Conservation (phyloP, 176 grass and related monocot genomes). For the Cenchrus purpureus region DNA sequence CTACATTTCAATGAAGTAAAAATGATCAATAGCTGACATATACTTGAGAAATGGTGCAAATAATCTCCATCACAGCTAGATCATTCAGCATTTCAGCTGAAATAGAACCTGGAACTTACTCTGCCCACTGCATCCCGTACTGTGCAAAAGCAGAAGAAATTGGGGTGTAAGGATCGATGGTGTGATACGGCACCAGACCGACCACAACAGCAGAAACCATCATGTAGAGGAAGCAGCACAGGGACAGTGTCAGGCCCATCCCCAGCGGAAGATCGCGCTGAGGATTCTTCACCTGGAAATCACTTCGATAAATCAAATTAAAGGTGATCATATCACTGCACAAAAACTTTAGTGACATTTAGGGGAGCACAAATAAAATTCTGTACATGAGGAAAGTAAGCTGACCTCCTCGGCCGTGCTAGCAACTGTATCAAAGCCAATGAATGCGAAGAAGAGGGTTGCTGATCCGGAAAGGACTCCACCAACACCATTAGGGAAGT, state of each 20-base stretch:
- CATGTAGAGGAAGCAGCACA: constrained; percentile 94
- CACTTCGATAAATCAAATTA: constrained; percentile 32
- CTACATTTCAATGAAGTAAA: constrained; percentile 44
- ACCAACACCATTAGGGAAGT: constrained; percentile 74
- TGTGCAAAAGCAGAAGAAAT: constrained; percentile 75
- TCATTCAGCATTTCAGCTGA: constrained; percentile 21
- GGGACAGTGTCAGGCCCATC: constrained; percentile 63
- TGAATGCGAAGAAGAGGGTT: constrained; percentile 90
- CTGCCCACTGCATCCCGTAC: constrained; percentile 79
- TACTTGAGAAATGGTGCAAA: neutral
- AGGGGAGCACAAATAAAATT: constrained; percentile 15
- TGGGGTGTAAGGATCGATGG: constrained; percentile 82
- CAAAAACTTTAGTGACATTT: constrained; percentile 17
- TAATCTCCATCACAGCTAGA: neutral
- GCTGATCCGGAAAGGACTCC: constrained; percentile 83
- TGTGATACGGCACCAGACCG: constrained; percentile 78
- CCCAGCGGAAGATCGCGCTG: constrained; percentile 82
- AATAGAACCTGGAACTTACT: constrained; percentile 56
- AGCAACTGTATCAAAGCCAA: constrained; percentile 86
- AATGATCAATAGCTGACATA: constrained; percentile 16
- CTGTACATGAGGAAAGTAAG: constrained; percentile 12
- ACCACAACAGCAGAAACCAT: constrained; percentile 86
- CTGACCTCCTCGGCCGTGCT: constrained; percentile 83
- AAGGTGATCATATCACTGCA: constrained; percentile 8
- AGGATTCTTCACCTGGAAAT: constrained; percentile 89